phyloP scores from a whole-genome alignment of 208 protist genomes.

The Acanthamoeba healyi region DNA sequence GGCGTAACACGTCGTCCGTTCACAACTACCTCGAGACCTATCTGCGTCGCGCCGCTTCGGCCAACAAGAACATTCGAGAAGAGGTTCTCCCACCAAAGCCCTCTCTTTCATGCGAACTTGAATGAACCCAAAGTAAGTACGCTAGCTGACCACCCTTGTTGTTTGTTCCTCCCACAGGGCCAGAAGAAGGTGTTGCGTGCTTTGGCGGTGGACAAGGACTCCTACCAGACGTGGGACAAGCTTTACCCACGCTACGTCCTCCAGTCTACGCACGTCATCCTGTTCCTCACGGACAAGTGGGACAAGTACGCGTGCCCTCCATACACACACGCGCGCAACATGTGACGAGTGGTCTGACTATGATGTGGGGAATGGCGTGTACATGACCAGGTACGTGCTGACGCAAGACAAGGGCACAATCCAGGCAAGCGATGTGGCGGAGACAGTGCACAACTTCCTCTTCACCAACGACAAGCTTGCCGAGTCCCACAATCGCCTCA shows the following conservation, averaged over 20 bases:
- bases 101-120: neutral
- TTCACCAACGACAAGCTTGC: neutral
- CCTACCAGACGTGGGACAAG: neutral
- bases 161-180: neutral
- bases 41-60: neutral
- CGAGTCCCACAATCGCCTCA: neutral
- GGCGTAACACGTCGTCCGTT: neutral
- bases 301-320: neutral
- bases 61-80: neutral
- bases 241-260: slow-evolving; percentile 22
- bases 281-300: slow-evolving; percentile 40
- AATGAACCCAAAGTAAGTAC: too few species aligned
- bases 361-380: neutral
- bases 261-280: neutral
- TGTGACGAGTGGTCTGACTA: neutral
- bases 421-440: neutral
- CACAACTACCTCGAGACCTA: neutral
- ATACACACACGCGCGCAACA: too few species aligned
- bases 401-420: neutral
- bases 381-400: slow-evolving; percentile 1
- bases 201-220: neutral
- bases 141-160: too few species aligned
- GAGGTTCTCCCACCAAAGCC: neutral
- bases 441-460: neutral
- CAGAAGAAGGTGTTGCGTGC: slow-evolving; percentile 8